phyloP scores from a whole-genome alignment of 495 filamentous ascomycete species.

The Glarea lozoyensis region DNA sequence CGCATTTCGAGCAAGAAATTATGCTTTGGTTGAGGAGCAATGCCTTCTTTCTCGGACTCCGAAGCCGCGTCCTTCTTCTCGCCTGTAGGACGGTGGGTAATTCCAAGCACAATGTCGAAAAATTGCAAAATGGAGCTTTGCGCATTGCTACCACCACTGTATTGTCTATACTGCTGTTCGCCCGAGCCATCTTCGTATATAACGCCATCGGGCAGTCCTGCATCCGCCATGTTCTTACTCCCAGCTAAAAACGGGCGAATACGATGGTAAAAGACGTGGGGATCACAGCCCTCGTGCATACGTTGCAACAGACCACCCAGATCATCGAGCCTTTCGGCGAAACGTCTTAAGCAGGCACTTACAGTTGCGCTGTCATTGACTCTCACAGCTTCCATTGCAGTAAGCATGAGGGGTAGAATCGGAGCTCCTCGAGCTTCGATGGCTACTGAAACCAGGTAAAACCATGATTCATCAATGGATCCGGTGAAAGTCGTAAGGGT shows the following conservation, averaged over 20 bases:
- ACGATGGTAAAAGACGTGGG: slow-evolving; percentile 20
- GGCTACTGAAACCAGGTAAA: slow-evolving; percentile 89
- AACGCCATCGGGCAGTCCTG: slow-evolving; percentile 22
- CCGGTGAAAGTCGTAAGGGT: slow-evolving; percentile 90
- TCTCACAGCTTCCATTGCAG: slow-evolving; percentile 76
- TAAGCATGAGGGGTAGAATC: slow-evolving; percentile 80
- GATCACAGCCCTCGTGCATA: slow-evolving; percentile 22
- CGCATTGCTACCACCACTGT: slow-evolving; percentile 25
- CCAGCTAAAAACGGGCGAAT: slow-evolving; percentile 24
- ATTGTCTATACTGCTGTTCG: slow-evolving; percentile 15
- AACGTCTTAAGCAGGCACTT: slow-evolving; percentile 59
- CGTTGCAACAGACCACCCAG: slow-evolving; percentile 45
- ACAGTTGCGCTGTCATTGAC: slow-evolving; percentile 59
- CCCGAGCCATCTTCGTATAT: slow-evolving; percentile 22
- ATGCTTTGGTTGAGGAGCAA: too few relatives aligned
- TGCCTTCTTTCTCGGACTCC: too few relatives aligned
- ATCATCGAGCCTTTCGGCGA: slow-evolving; percentile 84
- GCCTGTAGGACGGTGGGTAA: too few relatives aligned
- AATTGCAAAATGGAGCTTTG: slow-evolving; percentile 27
- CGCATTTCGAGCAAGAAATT: too few relatives aligned
- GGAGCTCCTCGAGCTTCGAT: slow-evolving; percentile 90
- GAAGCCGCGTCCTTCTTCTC: too few relatives aligned
- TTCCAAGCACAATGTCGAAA: slow-evolving; percentile 23
- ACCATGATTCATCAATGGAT: slow-evolving; percentile 95
- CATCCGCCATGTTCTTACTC: slow-evolving; percentile 21